Conservation (phyloP, 257 asterid genomes). For the Apocynum venetum region DNA sequence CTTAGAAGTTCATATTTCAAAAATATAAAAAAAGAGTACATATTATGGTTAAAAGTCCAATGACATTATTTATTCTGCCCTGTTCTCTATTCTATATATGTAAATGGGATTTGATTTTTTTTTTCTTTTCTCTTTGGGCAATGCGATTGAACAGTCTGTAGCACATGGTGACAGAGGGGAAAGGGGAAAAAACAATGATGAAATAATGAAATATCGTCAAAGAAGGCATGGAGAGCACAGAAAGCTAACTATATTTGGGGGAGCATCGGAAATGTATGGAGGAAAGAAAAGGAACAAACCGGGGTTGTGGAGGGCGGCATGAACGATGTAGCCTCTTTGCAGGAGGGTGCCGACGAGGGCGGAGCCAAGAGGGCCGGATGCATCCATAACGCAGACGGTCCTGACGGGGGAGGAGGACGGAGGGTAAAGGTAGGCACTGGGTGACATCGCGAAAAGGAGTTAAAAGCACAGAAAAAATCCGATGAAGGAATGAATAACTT, state of each 20-base stretch:
- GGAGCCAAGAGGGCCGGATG: conserved; percentile 65
- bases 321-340: conserved; percentile 67
- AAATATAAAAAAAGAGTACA: no score
- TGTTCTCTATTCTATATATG: not conserved
- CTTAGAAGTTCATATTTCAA: not conserved
- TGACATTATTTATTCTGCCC: not conserved
- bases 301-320: conserved; percentile 60
- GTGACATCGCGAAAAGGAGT: conserved; percentile 23
- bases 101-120: no score
- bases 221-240: not conserved
- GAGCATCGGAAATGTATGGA: not conserved
- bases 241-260: not conserved
- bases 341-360: conserved; percentile 68
- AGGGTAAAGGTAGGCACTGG: conserved; percentile 2
- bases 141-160: not conserved
- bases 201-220: not conserved
- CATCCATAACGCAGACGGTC: conserved; percentile 83
- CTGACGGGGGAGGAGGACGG: conserved; percentile 5
- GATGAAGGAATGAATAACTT: not conserved
- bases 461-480: not conserved
- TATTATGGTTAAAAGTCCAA: not conserved
- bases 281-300: conserved; percentile 25
- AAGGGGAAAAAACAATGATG: not conserved
- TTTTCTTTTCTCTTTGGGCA: not conserved
- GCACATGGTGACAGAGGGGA: not conserved